Conservation (phyloP, 2,329 filamentous ascomycete genomes). For the Zopfia rhizophila region DNA sequence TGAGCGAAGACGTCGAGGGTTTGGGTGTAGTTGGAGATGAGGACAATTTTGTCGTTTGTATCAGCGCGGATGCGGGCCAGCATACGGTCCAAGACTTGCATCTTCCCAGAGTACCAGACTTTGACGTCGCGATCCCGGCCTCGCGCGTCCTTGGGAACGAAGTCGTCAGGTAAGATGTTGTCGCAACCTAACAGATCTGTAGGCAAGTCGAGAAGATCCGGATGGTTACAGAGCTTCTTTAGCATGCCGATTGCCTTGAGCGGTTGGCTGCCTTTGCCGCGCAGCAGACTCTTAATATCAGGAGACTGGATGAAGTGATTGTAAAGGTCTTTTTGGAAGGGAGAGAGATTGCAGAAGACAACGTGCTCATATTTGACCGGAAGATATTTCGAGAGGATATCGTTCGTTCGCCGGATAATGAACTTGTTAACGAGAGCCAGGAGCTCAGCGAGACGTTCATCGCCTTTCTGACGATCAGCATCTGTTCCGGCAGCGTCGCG, state of each 20-base stretch:
- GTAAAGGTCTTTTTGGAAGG: conserved; percentile 93
- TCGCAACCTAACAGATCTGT: conserved; percentile 90
- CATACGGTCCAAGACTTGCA: conserved; percentile 98
- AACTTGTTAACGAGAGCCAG: conserved; percentile 94
- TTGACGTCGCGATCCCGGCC: conserved; percentile 93
- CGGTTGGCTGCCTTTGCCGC: conserved; percentile 94
- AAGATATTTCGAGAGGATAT: conserved; percentile 96
- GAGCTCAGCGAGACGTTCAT: conserved; percentile 83
- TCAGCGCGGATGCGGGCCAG: conserved; percentile 93
- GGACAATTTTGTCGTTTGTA: conserved; percentile 98
- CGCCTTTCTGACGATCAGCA: conserved; percentile 81
- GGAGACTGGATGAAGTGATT: conserved; percentile 97
- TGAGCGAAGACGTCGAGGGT: conserved; percentile 95
- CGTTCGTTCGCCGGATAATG: conserved; percentile 96
- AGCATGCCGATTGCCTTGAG: conserved; percentile 95
- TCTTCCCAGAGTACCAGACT: conserved; percentile 97
- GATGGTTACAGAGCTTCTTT: conserved; percentile 99
- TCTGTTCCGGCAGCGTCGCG: conserved; percentile 91
- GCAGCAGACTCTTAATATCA: conserved; percentile 89
- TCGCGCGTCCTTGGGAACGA: conserved; percentile 84
- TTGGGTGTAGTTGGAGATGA: conserved; percentile 98
- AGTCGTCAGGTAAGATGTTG: conserved; percentile 82
- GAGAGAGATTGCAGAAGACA: conserved; percentile 94
- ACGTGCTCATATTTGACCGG: conserved; percentile 99
- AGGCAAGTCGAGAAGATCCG: conserved; percentile 85